phyloP scores from a whole-genome alignment of 768 basidiomycete genomes.

The Rossbeevera mucosa region DNA sequence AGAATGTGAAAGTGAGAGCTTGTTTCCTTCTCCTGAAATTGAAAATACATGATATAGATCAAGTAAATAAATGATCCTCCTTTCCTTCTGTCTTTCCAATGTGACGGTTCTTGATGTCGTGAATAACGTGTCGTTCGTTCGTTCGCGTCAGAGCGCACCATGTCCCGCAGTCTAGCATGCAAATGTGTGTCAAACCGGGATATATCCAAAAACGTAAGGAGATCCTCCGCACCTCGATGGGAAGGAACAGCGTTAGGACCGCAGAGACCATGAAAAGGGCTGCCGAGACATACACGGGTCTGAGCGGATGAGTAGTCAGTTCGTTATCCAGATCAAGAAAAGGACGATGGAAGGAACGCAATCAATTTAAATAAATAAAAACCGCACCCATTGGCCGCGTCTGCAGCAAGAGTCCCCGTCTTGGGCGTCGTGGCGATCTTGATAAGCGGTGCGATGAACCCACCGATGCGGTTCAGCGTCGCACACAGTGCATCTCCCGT shows the following conservation, averaged over 20 bases:
- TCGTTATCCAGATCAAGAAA: background rate
- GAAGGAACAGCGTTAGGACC: conserved; percentile 38
- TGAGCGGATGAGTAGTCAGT: conserved; percentile 2
- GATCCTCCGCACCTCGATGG: conserved; percentile 41
- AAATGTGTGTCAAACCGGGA: background rate
- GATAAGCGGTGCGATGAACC: conserved; percentile 46
- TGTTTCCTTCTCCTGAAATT: background rate
- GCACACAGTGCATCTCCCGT: conserved; percentile 49
- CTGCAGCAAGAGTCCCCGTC: conserved; percentile 27
- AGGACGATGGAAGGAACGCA: no score
- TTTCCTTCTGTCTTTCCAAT: background rate
- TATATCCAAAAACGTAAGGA: background rate
- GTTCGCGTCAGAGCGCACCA: conserved; percentile 14
- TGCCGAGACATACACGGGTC: conserved; percentile 48
- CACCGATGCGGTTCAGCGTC: conserved; percentile 46
- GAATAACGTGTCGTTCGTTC: background rate
- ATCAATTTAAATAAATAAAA: no score
- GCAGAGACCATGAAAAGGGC: conserved; percentile 42
- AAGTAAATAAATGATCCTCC: background rate
- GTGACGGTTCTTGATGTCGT: background rate
- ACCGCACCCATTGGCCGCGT: conserved; percentile 36
- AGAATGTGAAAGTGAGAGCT: background rate
- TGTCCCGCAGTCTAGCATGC: conserved; percentile 24
- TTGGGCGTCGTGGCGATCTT: conserved; percentile 41
- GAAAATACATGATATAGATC: background rate